Conservation (phyloP, 129 eudicot species). For the Flaveria linearis region DNA sequence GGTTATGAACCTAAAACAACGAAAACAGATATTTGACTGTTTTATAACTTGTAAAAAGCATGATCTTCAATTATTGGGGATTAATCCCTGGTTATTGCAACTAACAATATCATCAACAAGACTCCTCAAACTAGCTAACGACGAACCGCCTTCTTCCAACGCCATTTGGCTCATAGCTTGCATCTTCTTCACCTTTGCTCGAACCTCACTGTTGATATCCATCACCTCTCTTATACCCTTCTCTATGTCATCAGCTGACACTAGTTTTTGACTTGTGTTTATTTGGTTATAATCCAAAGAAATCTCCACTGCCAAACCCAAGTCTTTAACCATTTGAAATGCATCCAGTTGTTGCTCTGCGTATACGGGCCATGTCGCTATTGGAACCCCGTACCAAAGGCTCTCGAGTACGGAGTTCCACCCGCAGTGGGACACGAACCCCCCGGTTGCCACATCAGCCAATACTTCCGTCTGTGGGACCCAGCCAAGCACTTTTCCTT, state of each 20-base stretch:
- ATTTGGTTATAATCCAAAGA: conserved; percentile 28
- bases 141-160: conserved; percentile 35
- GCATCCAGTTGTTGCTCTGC: conserved; percentile 43
- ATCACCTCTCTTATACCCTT: conserved; percentile 34
- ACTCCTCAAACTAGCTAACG: background rate
- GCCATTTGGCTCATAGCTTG: conserved; percentile 25
- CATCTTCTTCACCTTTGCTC: conserved; percentile 25
- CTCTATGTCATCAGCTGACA: conserved; percentile 30
- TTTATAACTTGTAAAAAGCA: too few relatives aligned
- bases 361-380: conserved; percentile 46
- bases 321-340: conserved; percentile 35
- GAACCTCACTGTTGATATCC: conserved; percentile 18
- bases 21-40: too few relatives aligned
- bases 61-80: too few relatives aligned
- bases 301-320: conserved; percentile 43
- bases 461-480: conserved; percentile 38
- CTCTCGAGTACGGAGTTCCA: conserved; percentile 52
- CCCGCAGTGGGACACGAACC: conserved; percentile 47
- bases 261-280: conserved; percentile 4
- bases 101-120: conserved; percentile 12
- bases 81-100: too few relatives aligned
- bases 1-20: too few relatives aligned
- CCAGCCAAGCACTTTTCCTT: conserved; percentile 48
- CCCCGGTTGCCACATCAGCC: conserved; percentile 37
- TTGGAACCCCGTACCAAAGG: conserved; percentile 38